Conservation (phyloP, 495 filamentous ascomycete species). For the Hypoxylon trugodes region DNA sequence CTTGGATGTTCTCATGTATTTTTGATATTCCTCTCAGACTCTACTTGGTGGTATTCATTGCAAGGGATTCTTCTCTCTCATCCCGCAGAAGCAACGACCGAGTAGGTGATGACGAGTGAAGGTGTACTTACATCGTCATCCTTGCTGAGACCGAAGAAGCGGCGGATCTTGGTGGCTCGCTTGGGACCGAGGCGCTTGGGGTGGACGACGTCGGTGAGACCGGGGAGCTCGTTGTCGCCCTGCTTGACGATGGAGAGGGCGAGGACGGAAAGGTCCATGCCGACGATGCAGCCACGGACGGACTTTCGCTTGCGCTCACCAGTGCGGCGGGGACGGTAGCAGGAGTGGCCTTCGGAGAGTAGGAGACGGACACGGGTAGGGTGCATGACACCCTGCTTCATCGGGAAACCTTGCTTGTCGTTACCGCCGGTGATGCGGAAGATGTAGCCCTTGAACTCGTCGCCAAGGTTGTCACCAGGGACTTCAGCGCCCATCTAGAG, state of each 20-base stretch:
- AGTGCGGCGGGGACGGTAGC: constrained; percentile 96
- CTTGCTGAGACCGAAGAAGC: constrained; percentile 98
- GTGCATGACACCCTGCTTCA: constrained; percentile 99
- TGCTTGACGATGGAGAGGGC: constrained; percentile 96
- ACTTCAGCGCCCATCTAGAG: constrained; percentile 94
- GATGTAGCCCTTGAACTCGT: constrained; percentile 99
- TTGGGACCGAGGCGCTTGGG: constrained; percentile 99
- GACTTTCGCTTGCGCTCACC: constrained; percentile 99
- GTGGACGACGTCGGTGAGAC: constrained; percentile 94
- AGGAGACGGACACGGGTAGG: constrained; percentile 97
- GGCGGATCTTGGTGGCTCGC: constrained; percentile 98
- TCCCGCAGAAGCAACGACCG: constrained; percentile 53
- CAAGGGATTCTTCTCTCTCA: constrained; percentile 53
- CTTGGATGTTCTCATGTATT: constrained; percentile 20
- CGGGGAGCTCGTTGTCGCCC: constrained; percentile 91
- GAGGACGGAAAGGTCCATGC: constrained; percentile 89
- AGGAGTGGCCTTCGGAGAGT: constrained; percentile 90
- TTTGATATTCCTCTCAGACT: constrained; percentile 57
- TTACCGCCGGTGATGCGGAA: constrained; percentile 99
- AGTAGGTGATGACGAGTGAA: constrained; percentile 66
- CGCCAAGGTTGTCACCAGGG: constrained; percentile 88
- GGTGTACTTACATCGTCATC: constrained; percentile 93
- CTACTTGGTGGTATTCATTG: constrained; percentile 56
- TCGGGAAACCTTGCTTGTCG: constrained; percentile 99
- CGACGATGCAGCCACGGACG: constrained; percentile 97